Evolutionary conservation across 2,329 filamentous ascomycete genomes (phyloP), one percentile per base, ranked within the genome.

Genomic region (Diaporthe sp.): DNA sequence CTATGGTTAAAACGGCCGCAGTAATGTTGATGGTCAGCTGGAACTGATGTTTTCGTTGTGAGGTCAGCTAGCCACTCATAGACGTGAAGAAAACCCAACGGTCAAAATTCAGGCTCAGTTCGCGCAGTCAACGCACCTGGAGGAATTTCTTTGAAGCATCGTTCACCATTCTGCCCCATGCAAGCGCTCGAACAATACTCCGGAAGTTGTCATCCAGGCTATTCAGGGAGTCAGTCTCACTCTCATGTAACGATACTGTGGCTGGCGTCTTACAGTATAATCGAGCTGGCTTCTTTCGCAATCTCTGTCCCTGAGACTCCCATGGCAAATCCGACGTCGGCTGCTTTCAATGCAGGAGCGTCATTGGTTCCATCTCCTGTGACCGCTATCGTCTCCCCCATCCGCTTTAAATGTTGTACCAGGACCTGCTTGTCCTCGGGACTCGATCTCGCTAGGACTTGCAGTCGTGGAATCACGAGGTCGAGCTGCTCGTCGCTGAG

Each of bases 1-100:
- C 85, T 75, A 92, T 91, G 1, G 90, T 91, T 37, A 92, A 85
- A 28, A 90, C 79, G 42, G 92, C 90, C 4, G 90, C 90, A 8
- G 90, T 92, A 72, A 92, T 88, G 80, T 92, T 92, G 81, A 92
- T 90, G 2, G 92, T 93, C 73, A 93, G 87, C 82, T 90, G 88
- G 77, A 91, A 91, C 84, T 89, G 81, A 75, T 28, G 5, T 53
- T 39, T 53, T 25, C 2, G 47, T 31, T 47, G 5, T 31, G 4
- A 44, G 5, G 60, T 68, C 17, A 68, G 65, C 47, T 6, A 20
- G 15, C 31, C 31, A 39, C 49, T 28, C 31, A 51, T 22, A 34
- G 6, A 67, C 51, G 7, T 5, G n/a, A 8, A 25, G 34, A 39
- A 20, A 34, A 34, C 1, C 44, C 17, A 13, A 34, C 6, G 31